Percentiles rank a stretch among this genome's conserved stretches.
These are phyloP conservation scores for Gymnopilus junonius DNA, from an alignment of 768 basidiomycete species.

Conservation along the genomic window DNA sequence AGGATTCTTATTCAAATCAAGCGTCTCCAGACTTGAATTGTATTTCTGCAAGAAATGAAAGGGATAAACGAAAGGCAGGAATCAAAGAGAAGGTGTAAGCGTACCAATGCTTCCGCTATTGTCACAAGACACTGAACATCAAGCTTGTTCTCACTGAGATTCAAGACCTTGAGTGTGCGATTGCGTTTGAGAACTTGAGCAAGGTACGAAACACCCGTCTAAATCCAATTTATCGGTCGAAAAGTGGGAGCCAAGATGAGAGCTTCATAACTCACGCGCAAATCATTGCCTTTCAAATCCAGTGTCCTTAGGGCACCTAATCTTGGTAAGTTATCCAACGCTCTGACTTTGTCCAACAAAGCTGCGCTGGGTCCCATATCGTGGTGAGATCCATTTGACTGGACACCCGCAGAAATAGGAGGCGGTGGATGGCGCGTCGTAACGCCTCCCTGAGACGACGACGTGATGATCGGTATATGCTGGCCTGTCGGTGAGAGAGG, in stretches of 20 bases:
- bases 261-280: slow-evolving; percentile 61
- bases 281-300: slow-evolving; percentile 92
- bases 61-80: background rate
- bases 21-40: slow-evolving; percentile 89
- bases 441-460: slow-evolving; percentile 57
- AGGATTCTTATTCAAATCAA: slow-evolving; percentile 92
- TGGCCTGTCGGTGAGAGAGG: slow-evolving; percentile 48
- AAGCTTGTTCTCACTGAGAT: slow-evolving; percentile 93
- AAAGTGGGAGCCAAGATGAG: background rate
- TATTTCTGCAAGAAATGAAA: slow-evolving; percentile 73
- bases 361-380: slow-evolving; percentile 69
- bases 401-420: slow-evolving; percentile 19
- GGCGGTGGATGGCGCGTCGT: slow-evolving; percentile 47
- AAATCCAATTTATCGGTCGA: slow-evolving; percentile 30
- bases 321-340: slow-evolving; percentile 85
- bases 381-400: slow-evolving; percentile 33
- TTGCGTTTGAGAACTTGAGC: slow-evolving; percentile 97
- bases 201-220: slow-evolving; percentile 84
- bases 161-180: slow-evolving; percentile 91
- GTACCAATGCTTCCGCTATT: slow-evolving; percentile 88
- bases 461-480: slow-evolving; percentile 71
- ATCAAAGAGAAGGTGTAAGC: slow-evolving; percentile 26
- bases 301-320: slow-evolving; percentile 86
- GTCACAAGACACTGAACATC: slow-evolving; percentile 79
- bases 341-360: slow-evolving; percentile 84